Conservation (phyloP, 2,329 filamentous ascomycete genomes). For the Cryphonectria parasitica region DNA sequence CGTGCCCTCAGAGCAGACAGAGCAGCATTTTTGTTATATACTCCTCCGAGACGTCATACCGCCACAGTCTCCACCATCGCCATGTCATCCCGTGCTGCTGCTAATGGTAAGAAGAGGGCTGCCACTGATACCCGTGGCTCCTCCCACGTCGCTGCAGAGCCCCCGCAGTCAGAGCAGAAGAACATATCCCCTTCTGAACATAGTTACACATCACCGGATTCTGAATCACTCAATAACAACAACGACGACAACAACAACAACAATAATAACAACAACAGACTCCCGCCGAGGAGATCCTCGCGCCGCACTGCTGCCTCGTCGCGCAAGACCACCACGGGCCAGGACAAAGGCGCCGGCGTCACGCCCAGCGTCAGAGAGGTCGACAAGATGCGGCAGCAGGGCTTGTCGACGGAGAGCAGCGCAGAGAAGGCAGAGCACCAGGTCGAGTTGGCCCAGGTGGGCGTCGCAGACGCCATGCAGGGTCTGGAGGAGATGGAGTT, state of each 20-base stretch:
- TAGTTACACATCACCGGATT: neutral
- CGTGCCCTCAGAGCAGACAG: neutral
- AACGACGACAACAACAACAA: neutral
- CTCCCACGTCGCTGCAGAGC: neutral
- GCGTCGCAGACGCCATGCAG: constrained; percentile 46
- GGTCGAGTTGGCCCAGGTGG: constrained; percentile 29
- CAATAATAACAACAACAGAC: no score
- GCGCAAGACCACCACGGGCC: neutral
- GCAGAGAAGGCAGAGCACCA: neutral
- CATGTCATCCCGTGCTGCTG: constrained; percentile 20
- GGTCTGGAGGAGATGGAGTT: constrained; percentile 55
- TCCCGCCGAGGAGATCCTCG: constrained; percentile 14
- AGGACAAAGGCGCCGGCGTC: neutral
- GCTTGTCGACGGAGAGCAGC: neutral
- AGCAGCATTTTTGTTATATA: neutral
- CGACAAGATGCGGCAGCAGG: constrained; percentile 8
- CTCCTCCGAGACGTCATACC: constrained; percentile 23
- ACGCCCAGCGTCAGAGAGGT: neutral
- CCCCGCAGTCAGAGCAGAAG: neutral
- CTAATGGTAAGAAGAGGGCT: constrained; percentile 14
- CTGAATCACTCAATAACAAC: neutral
- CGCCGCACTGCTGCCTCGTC: constrained; percentile 9
- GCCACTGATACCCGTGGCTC: neutral
- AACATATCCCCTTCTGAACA: neutral
- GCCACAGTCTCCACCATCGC: constrained; percentile 10